Evolutionary conservation across 1,139 yeast genomes (phyloP).

Genomic region (Geotrichum bryndzae): DNA sequence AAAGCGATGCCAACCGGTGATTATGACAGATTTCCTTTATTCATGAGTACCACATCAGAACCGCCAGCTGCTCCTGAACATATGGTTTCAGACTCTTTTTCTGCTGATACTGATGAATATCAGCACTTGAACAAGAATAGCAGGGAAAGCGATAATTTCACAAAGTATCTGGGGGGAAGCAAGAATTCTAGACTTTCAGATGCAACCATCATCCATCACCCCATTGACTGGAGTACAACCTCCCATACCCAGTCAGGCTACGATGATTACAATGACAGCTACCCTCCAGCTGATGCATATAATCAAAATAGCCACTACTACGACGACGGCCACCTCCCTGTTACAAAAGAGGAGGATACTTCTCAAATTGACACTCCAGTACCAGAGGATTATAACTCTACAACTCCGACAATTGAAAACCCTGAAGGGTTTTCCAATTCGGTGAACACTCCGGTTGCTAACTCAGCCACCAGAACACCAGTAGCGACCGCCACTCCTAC

Average conservation of each 20-base stretch:
- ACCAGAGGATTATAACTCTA: not conserved
- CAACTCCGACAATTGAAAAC: not conserved
- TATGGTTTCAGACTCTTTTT: not conserved
- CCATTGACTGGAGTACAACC: slow-evolving; percentile 13
- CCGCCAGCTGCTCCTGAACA: not conserved
- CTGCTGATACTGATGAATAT: not conserved
- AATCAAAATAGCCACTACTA: not conserved
- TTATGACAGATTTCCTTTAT: not conserved
- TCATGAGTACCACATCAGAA: not conserved
- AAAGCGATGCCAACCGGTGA: not conserved
- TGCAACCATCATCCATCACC: slow-evolving; percentile 12
- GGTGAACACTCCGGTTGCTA: not conserved
- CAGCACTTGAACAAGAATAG: not conserved
- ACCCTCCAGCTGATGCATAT: not conserved
- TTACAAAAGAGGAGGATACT: not conserved
- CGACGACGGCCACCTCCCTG: not conserved
- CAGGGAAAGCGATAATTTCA: not conserved
- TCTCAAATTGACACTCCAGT: not conserved
- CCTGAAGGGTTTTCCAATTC: not conserved
- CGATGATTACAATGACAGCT: not conserved
- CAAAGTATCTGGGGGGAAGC: not conserved
- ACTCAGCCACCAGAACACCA: not conserved
- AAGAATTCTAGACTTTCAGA: slow-evolving; percentile 5
- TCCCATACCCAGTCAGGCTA: not conserved
- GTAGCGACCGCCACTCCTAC: not conserved